Percentiles rank a stretch among this genome's conserved stretches.
phyloP scores from a whole-genome alignment of 2,329 filamentous ascomycete genomes.

The Penicillium corylophilum region DNA sequence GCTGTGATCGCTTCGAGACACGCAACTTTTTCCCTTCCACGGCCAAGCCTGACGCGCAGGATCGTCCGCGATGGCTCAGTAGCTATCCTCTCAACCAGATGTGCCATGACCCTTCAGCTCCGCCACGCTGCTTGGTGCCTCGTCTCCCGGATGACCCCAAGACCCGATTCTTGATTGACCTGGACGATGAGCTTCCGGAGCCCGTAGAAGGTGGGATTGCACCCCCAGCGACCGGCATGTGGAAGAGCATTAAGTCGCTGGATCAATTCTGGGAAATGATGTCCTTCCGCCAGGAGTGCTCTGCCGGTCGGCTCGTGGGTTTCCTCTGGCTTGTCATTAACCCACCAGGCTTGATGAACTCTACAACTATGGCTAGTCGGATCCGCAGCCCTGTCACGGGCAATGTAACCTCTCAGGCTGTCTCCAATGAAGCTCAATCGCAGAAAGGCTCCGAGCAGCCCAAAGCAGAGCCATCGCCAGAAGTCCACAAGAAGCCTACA shows the following conservation, averaged over 20 bases:
- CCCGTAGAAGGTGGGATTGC: slow-evolving; percentile 26
- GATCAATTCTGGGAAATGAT: slow-evolving; percentile 99
- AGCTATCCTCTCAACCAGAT: slow-evolving; percentile 75
- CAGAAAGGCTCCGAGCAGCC: background rate
- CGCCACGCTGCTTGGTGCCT: slow-evolving; percentile 81
- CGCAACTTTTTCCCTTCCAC: slow-evolving; percentile 70
- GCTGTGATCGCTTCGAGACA: slow-evolving; percentile 78
- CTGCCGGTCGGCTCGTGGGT: slow-evolving; percentile 84
- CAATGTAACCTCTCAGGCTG: background rate
- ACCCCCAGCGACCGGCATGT: slow-evolving; percentile 60
- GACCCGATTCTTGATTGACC: slow-evolving; percentile 79
- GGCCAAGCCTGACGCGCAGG: slow-evolving; percentile 39
- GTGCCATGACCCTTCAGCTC: slow-evolving; percentile 65
- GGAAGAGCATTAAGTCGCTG: slow-evolving; percentile 79
- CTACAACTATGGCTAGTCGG: slow-evolving; percentile 34
- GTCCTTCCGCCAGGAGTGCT: slow-evolving; percentile 94
- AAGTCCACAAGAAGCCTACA: background rate
- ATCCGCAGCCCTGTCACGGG: slow-evolving; percentile 1
- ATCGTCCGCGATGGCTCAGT: slow-evolving; percentile 49
- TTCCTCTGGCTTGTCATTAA: slow-evolving; percentile 90
- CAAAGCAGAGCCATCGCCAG: background rate
- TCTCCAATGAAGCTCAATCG: background rate
- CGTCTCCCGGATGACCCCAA: slow-evolving; percentile 96
- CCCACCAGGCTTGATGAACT: slow-evolving; percentile 52
- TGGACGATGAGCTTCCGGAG: slow-evolving; percentile 74